A percentile compares a stretch with the other conserved stretches of the same genome.
Evolutionary conservation across 768 basidiomycete species (phyloP).

Genomic region (Saitozyma podzolica): DNA sequence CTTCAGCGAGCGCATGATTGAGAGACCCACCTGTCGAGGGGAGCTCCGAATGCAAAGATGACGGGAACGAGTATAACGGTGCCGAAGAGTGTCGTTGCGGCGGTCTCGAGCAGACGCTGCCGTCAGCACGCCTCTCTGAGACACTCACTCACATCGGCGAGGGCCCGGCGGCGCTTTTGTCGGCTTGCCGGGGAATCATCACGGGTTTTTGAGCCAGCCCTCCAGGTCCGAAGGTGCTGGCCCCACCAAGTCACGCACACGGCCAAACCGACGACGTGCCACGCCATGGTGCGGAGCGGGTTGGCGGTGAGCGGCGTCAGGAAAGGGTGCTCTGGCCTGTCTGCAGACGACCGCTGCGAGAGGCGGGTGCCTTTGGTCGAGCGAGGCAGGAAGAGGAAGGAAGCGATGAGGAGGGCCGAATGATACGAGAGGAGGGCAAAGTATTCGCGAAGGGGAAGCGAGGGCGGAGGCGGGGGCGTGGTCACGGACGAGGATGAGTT

Average conservation of each 20-base stretch:
- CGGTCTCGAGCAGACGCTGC: no score
- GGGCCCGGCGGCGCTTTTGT: no score
- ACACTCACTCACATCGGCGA: no score
- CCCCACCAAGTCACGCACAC: slow-evolving; percentile 73
- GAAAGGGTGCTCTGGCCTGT: slow-evolving; percentile 71
- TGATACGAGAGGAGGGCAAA: slow-evolving; percentile 37
- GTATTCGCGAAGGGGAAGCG: slow-evolving; percentile 34
- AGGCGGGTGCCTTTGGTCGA: slow-evolving; percentile 3
- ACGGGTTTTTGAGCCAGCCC: not conserved
- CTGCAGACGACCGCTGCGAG: slow-evolving; percentile 42
- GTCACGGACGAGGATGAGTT: not conserved
- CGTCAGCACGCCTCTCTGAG: no score
- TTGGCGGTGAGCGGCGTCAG: slow-evolving; percentile 66
- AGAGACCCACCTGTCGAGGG: no score
- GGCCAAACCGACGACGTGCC: slow-evolving; percentile 60
- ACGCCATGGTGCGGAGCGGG: slow-evolving; percentile 63
- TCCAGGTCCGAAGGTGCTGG: slow-evolving; percentile 65
- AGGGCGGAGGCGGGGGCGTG: not conserved
- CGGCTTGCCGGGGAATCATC: no score
- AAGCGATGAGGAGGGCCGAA: slow-evolving; percentile 29
- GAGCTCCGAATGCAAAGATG: no score
- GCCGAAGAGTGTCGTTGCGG: no score
- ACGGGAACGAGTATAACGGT: no score
- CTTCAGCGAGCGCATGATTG: not conserved
- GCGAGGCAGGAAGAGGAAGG: slow-evolving; percentile 39